phyloP scores from a whole-genome alignment of 169 alveolate species.

The Hepatocystis sp. region DNA sequence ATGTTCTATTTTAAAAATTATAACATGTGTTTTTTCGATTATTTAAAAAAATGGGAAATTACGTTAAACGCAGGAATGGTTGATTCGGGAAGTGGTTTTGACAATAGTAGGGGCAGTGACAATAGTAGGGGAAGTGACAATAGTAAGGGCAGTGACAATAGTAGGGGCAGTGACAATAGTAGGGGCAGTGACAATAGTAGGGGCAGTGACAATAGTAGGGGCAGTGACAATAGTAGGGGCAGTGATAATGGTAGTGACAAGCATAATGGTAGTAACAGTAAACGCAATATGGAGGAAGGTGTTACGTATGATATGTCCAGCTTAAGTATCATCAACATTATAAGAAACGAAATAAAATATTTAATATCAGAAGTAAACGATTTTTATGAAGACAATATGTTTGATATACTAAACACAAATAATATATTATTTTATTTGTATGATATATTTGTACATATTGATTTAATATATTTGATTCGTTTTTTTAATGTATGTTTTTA shows the following conservation, averaged over 20 bases:
- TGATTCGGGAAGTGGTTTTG: background rate
- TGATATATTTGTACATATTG: conserved; percentile 50
- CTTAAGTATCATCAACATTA: background rate
- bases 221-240: background rate
- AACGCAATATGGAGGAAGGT: background rate
- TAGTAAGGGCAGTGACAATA: background rate
- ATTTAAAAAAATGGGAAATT: conserved; percentile 24
- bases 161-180: background rate
- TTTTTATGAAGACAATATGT: conserved; percentile 58
- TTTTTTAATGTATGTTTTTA: conserved; percentile 37
- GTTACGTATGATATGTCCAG: no score
- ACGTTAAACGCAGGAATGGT: background rate
- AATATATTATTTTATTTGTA: conserved; percentile 66
- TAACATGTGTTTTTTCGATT: conserved; percentile 11
- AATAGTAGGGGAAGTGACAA: background rate
- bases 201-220: background rate
- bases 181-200: background rate
- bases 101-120: background rate
- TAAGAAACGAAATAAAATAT: conserved; percentile 46
- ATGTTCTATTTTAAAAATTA: conserved; percentile 42
- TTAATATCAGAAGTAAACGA: conserved; percentile 22
- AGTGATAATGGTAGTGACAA: background rate
- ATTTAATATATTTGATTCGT: conserved; percentile 53
- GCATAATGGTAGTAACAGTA: background rate
- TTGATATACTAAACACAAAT: conserved; percentile 43